Evolutionary conservation across 108 stramenopile species (phyloP), one percentile per base, ranked within the genome.

Genomic region (Epipyxis sp.): DNA sequence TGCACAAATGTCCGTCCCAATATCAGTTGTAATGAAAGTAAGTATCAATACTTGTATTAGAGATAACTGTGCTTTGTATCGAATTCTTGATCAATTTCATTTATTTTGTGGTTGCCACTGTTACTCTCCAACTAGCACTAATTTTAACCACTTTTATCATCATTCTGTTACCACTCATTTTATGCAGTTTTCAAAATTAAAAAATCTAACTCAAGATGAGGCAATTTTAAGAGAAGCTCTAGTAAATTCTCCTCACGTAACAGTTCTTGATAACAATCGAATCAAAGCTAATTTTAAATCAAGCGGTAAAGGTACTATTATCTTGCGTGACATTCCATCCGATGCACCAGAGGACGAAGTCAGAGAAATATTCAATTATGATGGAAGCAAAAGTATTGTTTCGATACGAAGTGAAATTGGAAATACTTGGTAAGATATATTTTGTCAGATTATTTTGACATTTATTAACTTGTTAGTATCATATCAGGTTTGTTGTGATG

Each of bases 341-440:
- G 81, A 86, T 0, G 80, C 83, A 1, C 78, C 86, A 1, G 83
- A 84, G 39, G 87, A 85, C 30, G 82, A 82, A 59, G 78, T 82
- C 40, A 78, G 83, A 32, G 83, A 82, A 40, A 78, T 86, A 1
- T 79, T 84, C 37, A 74, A 80, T 1, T 80, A 78, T 0, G 77
- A 67, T 29, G 85, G 83, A 1, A 13, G 69, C 27, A 72, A 78
- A 6, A 83, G 67, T 34, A 84, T 84, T 67, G 79, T 69, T 42
- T 41, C 77, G 16, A 43, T 87, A n/a, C 83, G 86, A 42, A 86
- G 85, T 58, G 86, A 87, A 67, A 85, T 87, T 0, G 86, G 84
- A 27, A 79, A 85, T 62, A 86, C 85, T 20, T 87, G 86, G 86
- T 44, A 44, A 6, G 16, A 37, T 6, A 10, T 65, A n/a, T n/a